A percentile compares a stretch with the other conserved stretches of the same genome.
Conservation (phyloP, 139 green algal genomes). For the Yamagishiella unicocca region DNA sequence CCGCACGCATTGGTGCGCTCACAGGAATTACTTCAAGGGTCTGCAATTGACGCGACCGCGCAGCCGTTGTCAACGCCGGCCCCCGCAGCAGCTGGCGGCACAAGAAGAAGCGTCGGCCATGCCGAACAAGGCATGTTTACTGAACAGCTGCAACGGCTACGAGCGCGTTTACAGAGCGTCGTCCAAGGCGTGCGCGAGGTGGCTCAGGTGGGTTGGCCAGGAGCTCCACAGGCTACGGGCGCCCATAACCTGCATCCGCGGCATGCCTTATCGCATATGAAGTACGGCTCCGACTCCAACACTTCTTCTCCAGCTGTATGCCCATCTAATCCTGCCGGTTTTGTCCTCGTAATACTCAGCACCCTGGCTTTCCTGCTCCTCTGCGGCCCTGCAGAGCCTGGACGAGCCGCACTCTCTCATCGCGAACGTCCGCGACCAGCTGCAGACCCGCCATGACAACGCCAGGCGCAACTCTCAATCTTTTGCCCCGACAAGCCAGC, state of each 20-base stretch:
- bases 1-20: not conserved
- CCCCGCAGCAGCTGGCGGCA: not conserved
- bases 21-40: not conserved
- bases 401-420: constrained; percentile 36
- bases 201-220: constrained; percentile 8
- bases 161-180: constrained; percentile 1
- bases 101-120: not conserved
- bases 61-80: not conserved
- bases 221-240: no score
- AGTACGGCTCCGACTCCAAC: not conserved
- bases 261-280: not conserved
- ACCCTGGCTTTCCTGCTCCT: not conserved
- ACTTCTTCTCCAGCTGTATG: not conserved
- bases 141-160: constrained; percentile 5
- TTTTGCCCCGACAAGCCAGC: not conserved
- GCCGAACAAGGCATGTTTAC: not conserved
- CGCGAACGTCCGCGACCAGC: constrained; percentile 24
- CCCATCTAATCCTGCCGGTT: not conserved
- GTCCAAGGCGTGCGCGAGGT: constrained; percentile 27
- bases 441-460: not conserved
- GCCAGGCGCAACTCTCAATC: not conserved
- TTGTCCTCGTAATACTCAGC: not conserved
- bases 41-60: not conserved
- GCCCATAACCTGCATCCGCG: not conserved
- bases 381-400: not conserved